Base-by-base conservation (phyloP, 805 yeast genomes). In the Sugiyamaella mastotermitis region DNA sequence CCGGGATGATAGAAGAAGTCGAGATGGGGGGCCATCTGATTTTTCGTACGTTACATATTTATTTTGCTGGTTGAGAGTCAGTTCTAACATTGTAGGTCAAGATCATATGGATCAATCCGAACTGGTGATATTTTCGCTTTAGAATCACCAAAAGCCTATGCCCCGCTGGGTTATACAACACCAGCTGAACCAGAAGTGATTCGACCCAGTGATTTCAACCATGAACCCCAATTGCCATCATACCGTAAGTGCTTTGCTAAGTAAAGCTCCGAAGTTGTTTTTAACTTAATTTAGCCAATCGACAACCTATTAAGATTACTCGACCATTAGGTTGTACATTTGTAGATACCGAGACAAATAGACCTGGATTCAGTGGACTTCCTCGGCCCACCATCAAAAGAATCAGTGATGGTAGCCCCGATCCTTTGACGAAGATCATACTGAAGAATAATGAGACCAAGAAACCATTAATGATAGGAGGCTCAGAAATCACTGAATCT, bases 271-370 rank as follows among this genome's bases (percentile, higher is more conserved):
- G 9, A 10, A 22, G 10, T 7, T 22, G 10, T 22, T 7, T 7
- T 10, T 22, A 22, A 22, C 24, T 7, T 7, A 22, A 22, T 7
- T n/a, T 10, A 22, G 24, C 52, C 14, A 24, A 31, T 21, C 40
- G 49, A 26, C 52, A 51, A 5, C 53, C 59, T 2, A 43, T 49
- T 17, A 46, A 51, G 10, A 41, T 58, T 10, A 26, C 41, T 11
- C 25, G 31, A 13, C 48, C 53, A 8, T 46, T 58, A 15, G 52
- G 47, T 11, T 42, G 56, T 13, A 58, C 62, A 3, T 58, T 49
- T 35, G 49, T 43, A 16, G 61, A 57, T 26, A 58, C 63, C 2
- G 57, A 57, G 39, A 19, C 33, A 17, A 26, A 34, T 17, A 35
- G 40, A 17, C 41, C 50, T 5, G 41, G 45, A 23, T 24, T 40